Base-by-base conservation (phyloP, 352 stramenopile species). In the Pythium sp. region DNA sequence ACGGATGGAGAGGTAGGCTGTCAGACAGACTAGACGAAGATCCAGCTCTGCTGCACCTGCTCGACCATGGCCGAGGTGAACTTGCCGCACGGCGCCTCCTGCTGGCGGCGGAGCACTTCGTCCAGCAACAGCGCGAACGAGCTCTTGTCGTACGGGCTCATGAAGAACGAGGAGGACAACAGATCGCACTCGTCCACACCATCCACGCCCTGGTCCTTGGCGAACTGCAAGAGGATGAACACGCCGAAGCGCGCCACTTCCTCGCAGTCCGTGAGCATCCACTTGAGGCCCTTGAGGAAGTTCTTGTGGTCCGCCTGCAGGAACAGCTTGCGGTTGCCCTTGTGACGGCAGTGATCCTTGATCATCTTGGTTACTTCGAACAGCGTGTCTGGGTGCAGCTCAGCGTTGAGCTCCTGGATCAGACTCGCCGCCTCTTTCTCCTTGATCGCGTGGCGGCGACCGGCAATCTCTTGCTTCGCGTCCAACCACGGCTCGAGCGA, bases 291-390 rank as follows among this genome's bases (percentile, higher is more conserved):
- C 68, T 79, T 71, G 26, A 87, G 55, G 11, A 93, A 78, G 43
- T 71, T 69, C 9, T 77, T 65, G 30, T 73, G 80, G 24, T 84
- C 71, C 2, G 73, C 43, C 46, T 81, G 65, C 8, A 89, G 55
- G 58, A 93, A 90, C 22, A 89, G 58, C 38, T 79, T 76, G 67
- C 83, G 82, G 79, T 93, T 93, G 67, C 77, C 80, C 63, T 79
- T 77, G 82, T 91, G 79, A 32, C 85, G 77, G 71, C 83, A 92
- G 64, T 83, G 74, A 72, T 91, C 81, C 71, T 93, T 93, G 47
- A 93, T 65, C 61, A 64, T 69, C 66, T 86, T 86, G 28, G 79
- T 72, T 30, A 92, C 76, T 26, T 93, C 75, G 58, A 88, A 90
- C 2, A 92, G 71, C 38, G 81, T 76, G 24, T 93, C 82, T 0